phyloP scores from a whole-genome alignment of 2,329 filamentous ascomycete species.

The Verticillium isaacii region DNA sequence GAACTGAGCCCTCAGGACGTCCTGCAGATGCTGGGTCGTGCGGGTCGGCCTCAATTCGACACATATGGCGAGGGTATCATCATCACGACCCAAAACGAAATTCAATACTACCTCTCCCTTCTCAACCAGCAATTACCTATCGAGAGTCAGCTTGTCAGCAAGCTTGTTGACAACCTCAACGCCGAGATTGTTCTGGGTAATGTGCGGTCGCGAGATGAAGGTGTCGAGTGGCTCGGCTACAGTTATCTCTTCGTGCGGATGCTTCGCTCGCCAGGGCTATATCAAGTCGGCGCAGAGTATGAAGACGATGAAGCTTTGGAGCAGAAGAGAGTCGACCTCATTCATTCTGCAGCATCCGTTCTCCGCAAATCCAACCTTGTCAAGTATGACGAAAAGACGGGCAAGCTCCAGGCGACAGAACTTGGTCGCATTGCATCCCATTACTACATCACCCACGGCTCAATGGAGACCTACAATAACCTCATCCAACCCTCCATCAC shows the following conservation, averaged over 20 bases:
- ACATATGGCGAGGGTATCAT: constrained; percentile 98
- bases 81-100: constrained; percentile 90
- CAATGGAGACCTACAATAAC: constrained; percentile 95
- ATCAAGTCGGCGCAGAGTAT: constrained; percentile 94
- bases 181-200: constrained; percentile 95
- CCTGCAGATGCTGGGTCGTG: constrained; percentile 96
- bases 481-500: constrained; percentile 91
- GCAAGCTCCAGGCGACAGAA: constrained; percentile 84
- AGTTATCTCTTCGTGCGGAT: constrained; percentile 98
- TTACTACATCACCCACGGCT: constrained; percentile 95
- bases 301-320: constrained; percentile 87
- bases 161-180: constrained; percentile 91
- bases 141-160: constrained; percentile 91
- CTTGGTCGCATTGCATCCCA: constrained; percentile 94
- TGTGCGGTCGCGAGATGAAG: constrained; percentile 85
- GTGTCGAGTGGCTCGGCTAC: constrained; percentile 98
- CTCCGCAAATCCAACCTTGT: constrained; percentile 83
- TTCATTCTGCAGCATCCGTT: constrained; percentile 86
- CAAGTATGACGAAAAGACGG: constrained; percentile 93
- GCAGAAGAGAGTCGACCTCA: constrained; percentile 94
- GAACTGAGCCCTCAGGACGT: constrained; percentile 97
- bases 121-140: constrained; percentile 97
- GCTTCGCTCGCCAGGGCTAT: constrained; percentile 90
- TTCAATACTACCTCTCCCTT: constrained; percentile 94
- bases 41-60: constrained; percentile 92